phyloP scores from a whole-genome alignment of 768 basidiomycete species.

The Lentinula raphanica region DNA sequence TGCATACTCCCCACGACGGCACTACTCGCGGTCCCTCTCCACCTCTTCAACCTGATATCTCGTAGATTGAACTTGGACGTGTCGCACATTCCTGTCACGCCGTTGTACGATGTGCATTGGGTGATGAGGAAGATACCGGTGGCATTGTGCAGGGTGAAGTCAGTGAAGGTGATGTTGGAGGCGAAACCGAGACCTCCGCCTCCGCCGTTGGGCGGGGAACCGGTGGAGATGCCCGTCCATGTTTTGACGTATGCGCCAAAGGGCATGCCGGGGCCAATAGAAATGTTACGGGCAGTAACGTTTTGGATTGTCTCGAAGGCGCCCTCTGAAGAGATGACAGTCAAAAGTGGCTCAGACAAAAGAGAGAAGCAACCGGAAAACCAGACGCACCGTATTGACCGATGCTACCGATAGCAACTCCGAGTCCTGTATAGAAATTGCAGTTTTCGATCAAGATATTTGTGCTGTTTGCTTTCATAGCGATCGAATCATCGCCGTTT shows the following conservation, averaged over 20 bases:
- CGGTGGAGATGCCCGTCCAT: constrained; percentile 22
- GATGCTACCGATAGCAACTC: constrained; percentile 32
- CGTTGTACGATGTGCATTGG: constrained; percentile 28
- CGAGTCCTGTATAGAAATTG: constrained; percentile 30
- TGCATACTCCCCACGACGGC: constrained; percentile 21
- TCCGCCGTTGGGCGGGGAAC: constrained; percentile 29
- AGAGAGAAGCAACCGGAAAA: too few species aligned
- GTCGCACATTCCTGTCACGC: constrained; percentile 28
- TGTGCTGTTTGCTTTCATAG: constrained; percentile 36
- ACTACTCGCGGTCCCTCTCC: constrained; percentile 19
- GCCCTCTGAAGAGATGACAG: constrained; percentile 23
- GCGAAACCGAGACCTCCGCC: constrained; percentile 28
- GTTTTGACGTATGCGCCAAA: constrained; percentile 30
- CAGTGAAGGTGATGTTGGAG: constrained; percentile 22
- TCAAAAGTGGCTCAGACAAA: neutral
- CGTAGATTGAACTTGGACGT: constrained; percentile 28
- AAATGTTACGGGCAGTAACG: constrained; percentile 24
- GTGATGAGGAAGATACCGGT: constrained; percentile 19
- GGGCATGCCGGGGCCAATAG: constrained; percentile 18
- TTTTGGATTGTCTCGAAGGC: constrained; percentile 29
- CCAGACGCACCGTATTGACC: neutral
- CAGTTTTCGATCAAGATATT: constrained; percentile 33
- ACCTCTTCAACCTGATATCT: constrained; percentile 24
- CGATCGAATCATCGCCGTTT: constrained; percentile 35
- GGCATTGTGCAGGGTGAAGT: constrained; percentile 20